These are phyloP conservation scores for Shiraia bambusicola DNA, from an alignment of 2,329 filamentous ascomycete species.

Conservation along the genomic window DNA sequence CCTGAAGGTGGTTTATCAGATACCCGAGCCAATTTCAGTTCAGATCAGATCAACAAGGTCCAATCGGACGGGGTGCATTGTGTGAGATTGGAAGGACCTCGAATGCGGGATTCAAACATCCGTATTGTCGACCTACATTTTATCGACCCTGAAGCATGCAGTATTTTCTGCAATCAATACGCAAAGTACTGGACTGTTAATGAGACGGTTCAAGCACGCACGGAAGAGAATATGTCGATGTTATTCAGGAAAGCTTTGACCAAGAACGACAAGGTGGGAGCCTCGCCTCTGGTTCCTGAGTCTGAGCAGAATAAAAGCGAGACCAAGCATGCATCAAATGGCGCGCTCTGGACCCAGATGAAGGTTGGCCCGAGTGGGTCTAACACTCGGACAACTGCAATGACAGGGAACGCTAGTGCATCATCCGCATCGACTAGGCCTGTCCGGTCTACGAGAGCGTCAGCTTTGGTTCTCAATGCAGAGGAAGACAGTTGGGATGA, in stretches of 20 bases:
- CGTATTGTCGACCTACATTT: conserved; percentile 29
- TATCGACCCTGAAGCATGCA: conserved; percentile 7
- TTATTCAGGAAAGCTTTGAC: conserved; percentile 16
- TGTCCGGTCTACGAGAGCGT: conserved; percentile 12
- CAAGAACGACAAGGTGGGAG: conserved; percentile 15
- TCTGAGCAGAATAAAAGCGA: neutral
- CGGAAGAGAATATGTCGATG: conserved; percentile 7
- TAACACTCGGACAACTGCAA: too few relatives aligned
- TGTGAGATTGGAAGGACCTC: conserved; percentile 24
- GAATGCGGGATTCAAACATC: conserved; percentile 4
- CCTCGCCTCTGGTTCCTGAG: conserved; percentile 1
- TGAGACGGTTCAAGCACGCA: neutral
- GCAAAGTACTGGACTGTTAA: neutral
- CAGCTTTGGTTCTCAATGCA: conserved; percentile 1
- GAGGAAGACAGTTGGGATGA: neutral
- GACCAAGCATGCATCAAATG: neutral
- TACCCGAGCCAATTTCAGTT: conserved; percentile 4
- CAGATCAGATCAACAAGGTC: conserved; percentile 14
- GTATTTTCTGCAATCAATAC: conserved; percentile 9
- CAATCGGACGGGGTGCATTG: conserved; percentile 15
- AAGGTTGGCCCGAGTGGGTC: too few relatives aligned
- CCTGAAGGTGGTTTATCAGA: neutral
- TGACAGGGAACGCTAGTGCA: too few relatives aligned
- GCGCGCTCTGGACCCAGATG: neutral
- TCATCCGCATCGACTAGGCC: too few relatives aligned